These are phyloP conservation scores for Tardiomyces depauwii DNA, from an alignment of 1,139 yeast species.

Conservation along the genomic window DNA sequence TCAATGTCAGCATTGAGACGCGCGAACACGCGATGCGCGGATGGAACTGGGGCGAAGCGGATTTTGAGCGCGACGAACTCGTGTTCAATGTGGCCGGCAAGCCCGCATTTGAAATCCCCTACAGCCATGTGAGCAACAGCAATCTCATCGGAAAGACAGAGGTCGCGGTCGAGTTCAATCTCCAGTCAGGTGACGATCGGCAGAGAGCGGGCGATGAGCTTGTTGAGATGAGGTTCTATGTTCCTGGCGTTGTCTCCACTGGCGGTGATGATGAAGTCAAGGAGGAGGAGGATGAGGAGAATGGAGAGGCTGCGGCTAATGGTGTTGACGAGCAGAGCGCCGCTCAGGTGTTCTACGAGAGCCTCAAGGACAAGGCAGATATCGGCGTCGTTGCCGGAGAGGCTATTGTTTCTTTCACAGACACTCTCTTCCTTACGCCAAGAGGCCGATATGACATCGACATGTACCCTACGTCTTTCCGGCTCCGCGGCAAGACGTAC, in stretches of 20 bases:
- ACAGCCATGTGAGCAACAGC: conserved; percentile 68
- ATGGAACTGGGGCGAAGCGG: conserved; percentile 98
- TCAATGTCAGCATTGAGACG: conserved; percentile 60
- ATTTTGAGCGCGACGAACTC: conserved; percentile 84
- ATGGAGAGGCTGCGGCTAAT: conserved; percentile 3
- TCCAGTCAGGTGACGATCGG: conserved; percentile 43
- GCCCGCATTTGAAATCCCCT: conserved; percentile 89
- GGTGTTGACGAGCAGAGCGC: conserved; percentile 36
- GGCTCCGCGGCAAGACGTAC: conserved; percentile 94
- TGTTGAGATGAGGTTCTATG: conserved; percentile 86
- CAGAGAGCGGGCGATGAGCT: conserved; percentile 80
- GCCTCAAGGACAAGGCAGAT: conserved; percentile 87
- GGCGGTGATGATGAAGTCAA: conserved; percentile 22
- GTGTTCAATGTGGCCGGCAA: conserved; percentile 77
- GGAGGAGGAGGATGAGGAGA: conserved; percentile 24
- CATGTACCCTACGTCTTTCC: conserved; percentile 77
- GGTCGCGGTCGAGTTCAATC: conserved; percentile 78
- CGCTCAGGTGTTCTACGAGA: conserved; percentile 81
- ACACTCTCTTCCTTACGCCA: conserved; percentile 88
- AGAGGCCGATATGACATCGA: conserved; percentile 95
- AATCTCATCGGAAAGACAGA: conserved; percentile 89
- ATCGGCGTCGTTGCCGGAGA: conserved; percentile 95
- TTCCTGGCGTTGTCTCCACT: conserved; percentile 63
- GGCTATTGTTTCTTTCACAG: conserved; percentile 91
- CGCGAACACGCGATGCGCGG: conserved; percentile 92